A percentile compares a stretch with the other conserved stretches of the same genome.
These are phyloP conservation scores for Poteriospumella lacustris DNA, from an alignment of 108 stramenopile species.

Conservation along the genomic window DNA sequence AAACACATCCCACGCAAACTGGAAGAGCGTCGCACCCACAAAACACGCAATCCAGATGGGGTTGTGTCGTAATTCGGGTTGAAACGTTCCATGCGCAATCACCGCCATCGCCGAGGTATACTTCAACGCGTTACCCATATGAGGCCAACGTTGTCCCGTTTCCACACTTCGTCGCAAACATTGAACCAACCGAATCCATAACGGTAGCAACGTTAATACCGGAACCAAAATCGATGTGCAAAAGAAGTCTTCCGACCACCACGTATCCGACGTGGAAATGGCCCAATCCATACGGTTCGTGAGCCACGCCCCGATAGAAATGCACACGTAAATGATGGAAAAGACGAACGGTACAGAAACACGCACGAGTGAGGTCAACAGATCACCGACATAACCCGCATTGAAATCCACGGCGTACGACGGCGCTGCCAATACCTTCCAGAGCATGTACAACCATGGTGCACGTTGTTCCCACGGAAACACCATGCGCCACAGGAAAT, in stretches of 20 bases:
- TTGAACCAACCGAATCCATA: conserved; percentile 26
- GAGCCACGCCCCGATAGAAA: conserved; percentile 35
- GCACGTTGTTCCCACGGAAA: conserved; percentile 31
- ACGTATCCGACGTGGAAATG: background rate
- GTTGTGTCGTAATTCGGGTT: conserved; percentile 38
- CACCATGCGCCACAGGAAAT: conserved; percentile 20
- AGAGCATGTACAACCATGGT: conserved; percentile 26
- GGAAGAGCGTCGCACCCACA: conserved; percentile 45
- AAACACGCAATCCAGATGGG: conserved; percentile 40
- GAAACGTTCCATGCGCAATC: conserved; percentile 31
- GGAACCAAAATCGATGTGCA: conserved; percentile 27
- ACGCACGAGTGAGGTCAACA: conserved; percentile 43
- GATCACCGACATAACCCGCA: conserved; percentile 42
- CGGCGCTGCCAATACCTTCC: background rate
- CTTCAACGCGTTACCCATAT: conserved; percentile 45
- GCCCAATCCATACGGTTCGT: conserved; percentile 23
- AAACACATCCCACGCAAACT: conserved; percentile 46
- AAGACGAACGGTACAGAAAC: conserved; percentile 41
- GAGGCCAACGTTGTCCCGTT: conserved; percentile 42
- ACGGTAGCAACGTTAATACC: background rate
- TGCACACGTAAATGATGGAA: conserved; percentile 35
- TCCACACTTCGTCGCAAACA: conserved; percentile 4
- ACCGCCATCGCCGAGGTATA: conserved; percentile 48
- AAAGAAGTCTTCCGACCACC: conserved; percentile 20
- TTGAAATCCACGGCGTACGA: conserved; percentile 16